phyloP scores from a whole-genome alignment of 129 eudicot species.

The Logfia minima region DNA sequence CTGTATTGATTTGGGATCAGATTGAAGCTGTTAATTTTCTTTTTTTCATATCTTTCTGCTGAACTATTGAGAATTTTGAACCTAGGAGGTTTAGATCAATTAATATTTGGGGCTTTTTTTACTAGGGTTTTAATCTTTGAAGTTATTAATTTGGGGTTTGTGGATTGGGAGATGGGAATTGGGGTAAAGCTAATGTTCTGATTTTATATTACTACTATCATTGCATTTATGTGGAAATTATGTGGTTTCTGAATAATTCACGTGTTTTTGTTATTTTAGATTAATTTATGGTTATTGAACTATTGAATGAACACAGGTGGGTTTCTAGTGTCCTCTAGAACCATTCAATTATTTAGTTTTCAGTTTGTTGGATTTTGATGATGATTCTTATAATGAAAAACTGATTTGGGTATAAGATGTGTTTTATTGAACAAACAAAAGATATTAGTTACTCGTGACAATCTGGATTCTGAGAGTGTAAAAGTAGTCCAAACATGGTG shows the following conservation, averaged over 20 bases:
- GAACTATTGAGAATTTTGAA: background rate
- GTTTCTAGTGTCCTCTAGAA: background rate
- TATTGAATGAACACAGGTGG: background rate
- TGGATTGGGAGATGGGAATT: conserved; percentile 6
- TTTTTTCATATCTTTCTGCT: background rate
- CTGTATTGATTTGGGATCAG: conserved; percentile 23
- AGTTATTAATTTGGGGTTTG: conserved; percentile 7
- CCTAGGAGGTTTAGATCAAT: background rate
- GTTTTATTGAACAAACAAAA: background rate
- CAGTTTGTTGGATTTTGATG: conserved; percentile 4
- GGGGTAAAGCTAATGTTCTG: background rate
- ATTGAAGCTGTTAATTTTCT: background rate
- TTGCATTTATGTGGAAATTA: background rate
- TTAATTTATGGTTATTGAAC: background rate
- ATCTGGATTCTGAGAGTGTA: background rate
- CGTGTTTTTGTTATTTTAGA: background rate
- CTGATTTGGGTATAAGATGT: background rate
- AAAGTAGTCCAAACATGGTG: background rate
- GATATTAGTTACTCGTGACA: background rate
- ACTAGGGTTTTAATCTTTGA: conserved; percentile 21
- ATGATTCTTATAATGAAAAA: background rate
- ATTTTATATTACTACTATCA: background rate
- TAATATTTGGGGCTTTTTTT: background rate
- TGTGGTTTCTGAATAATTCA: conserved; percentile 2
- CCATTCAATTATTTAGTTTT: background rate